A percentile compares a stretch with the other conserved stretches of the same genome.
Conservation (phyloP, 495 filamentous ascomycete species). For the Oleoguttula mirabilis region DNA sequence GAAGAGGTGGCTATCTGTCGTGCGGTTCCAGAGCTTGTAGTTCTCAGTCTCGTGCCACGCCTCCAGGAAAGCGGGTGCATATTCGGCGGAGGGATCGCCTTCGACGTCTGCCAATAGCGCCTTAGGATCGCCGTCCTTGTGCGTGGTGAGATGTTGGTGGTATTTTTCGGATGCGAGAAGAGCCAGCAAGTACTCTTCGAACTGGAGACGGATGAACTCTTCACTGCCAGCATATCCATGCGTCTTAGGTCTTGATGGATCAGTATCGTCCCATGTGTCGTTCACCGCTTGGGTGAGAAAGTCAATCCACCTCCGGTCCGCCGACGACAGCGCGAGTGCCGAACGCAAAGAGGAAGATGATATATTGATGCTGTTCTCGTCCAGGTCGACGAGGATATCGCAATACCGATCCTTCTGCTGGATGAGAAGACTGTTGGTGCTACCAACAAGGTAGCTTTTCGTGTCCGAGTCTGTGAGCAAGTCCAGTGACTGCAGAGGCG, state of each 20-base stretch:
- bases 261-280: constrained; percentile 89
- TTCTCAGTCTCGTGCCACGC: constrained; percentile 80
- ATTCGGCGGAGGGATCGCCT: constrained; percentile 76
- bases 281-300: constrained; percentile 84
- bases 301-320: constrained; percentile 94
- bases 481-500: constrained; percentile 89
- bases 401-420: constrained; percentile 96
- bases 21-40: constrained; percentile 66
- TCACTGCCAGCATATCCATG: constrained; percentile 94
- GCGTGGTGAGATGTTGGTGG: constrained; percentile 57
- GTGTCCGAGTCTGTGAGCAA: constrained; percentile 86
- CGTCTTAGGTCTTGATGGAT: constrained; percentile 79
- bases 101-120: constrained; percentile 55
- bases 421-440: constrained; percentile 84
- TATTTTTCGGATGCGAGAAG: constrained; percentile 84
- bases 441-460: constrained; percentile 94
- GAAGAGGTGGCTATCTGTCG: constrained; percentile 78
- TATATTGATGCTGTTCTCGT: constrained; percentile 77
- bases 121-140: constrained; percentile 42
- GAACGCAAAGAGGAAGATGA: constrained; percentile 63
- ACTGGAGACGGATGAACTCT: constrained; percentile 94
- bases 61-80: constrained; percentile 61
- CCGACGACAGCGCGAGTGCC: constrained; percentile 67
- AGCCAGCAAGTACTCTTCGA: constrained; percentile 91
- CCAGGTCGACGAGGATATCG: constrained; percentile 92